Evolutionary conservation across 305 asterid genomes (phyloP).

Genomic region (Caryopteris hybrid): DNA sequence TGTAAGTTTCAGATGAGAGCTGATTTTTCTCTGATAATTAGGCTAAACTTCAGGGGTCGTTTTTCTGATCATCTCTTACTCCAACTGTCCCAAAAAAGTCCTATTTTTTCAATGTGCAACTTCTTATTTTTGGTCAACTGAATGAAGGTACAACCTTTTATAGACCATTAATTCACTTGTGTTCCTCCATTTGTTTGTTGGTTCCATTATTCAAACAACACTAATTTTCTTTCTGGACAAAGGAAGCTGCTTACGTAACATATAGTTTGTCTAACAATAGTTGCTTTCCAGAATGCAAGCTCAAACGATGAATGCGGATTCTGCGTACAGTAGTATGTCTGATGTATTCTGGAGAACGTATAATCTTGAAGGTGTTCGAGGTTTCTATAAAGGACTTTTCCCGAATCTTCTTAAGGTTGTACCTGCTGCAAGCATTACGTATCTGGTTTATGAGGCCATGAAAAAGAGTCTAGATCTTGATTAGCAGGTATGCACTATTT

Average conservation of each 20-base stretch:
- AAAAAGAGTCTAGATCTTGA: constrained; percentile 72
- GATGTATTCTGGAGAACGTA: constrained; percentile 68
- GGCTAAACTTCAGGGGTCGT: too few species aligned
- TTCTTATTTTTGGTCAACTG: too few species aligned
- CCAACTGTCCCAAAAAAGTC: background rate
- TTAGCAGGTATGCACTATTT: constrained; percentile 28
- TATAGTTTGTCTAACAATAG: background rate
- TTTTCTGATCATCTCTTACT: background rate
- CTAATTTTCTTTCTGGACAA: too few species aligned
- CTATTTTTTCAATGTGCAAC: background rate
- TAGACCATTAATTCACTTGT: background rate
- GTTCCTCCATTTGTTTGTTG: background rate
- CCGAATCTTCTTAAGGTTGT: constrained; percentile 95
- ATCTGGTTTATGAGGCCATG: constrained; percentile 84
- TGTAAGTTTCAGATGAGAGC: too few species aligned
- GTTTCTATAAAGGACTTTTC: constrained; percentile 92
- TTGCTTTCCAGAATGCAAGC: constrained; percentile 88
- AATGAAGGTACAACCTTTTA: background rate
- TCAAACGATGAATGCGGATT: constrained; percentile 30
- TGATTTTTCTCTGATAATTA: too few species aligned
- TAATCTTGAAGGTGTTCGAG: constrained; percentile 63
- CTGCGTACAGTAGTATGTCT: constrained; percentile 59
- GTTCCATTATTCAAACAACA: background rate
- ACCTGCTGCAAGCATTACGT: constrained; percentile 96
- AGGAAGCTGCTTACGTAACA: too few species aligned